Evolutionary conservation across 1,284 basidiomycete species (phyloP).

Genomic region (Serendipita sp.): DNA sequence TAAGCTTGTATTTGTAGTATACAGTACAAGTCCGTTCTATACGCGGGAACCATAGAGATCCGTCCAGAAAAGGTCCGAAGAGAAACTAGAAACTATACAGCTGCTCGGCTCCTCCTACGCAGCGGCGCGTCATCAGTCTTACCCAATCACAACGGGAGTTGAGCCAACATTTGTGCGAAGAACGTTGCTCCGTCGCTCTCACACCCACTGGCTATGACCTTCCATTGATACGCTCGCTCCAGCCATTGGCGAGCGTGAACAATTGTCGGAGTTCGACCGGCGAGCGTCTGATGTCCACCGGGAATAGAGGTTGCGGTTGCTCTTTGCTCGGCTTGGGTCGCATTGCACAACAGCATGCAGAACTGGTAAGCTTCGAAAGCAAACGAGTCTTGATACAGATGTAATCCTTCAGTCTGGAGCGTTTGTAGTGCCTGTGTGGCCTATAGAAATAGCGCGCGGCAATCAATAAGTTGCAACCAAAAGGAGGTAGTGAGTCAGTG

Average conservation of each 20-base stretch:
- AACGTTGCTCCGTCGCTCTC: constrained; percentile 3
- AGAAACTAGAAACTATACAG: neutral
- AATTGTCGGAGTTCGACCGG: neutral
- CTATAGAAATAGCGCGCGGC: neutral
- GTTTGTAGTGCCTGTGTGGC: constrained; percentile 2
- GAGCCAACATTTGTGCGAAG: neutral
- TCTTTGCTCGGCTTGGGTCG: neutral
- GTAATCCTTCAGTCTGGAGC: neutral
- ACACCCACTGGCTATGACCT: neutral
- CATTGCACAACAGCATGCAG: neutral
- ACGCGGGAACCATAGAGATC: too few relatives aligned
- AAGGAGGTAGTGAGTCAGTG: neutral
- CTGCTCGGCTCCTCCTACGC: neutral
- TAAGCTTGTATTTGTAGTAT: too few relatives aligned
- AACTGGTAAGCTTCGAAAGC: constrained; percentile 4
- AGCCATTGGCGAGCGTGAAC: neutral
- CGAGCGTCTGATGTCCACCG: neutral
- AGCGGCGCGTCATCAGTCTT: neutral
- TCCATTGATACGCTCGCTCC: constrained; percentile 1
- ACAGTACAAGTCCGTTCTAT: too few relatives aligned
- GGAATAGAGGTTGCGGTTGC: neutral
- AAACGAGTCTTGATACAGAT: constrained; percentile 4
- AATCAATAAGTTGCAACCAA: neutral
- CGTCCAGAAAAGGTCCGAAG: too few relatives aligned
- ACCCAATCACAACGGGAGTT: neutral